A percentile compares a stretch with the other conserved stretches of the same genome.
Evolutionary conservation across 148 eudicot species (phyloP).

Genomic region (Cornus kousa): DNA sequence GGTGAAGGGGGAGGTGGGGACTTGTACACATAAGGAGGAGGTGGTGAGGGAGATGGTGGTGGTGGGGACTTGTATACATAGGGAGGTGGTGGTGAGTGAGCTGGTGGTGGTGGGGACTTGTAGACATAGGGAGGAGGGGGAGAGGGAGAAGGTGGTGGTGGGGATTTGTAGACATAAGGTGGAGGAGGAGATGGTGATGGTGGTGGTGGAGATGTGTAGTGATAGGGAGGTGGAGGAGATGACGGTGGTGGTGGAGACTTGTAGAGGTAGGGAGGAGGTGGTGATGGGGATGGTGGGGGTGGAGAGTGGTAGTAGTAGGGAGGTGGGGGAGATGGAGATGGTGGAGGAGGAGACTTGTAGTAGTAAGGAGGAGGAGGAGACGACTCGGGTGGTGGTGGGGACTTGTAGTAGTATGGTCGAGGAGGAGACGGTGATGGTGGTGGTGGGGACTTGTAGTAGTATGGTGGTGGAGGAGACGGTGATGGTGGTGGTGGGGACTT

Average conservation of each 20-base stretch:
- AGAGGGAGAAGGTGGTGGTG: conserved; percentile 28
- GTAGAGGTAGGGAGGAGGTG: conserved; percentile 22
- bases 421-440: conserved; percentile 20
- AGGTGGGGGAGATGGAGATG: conserved; percentile 27
- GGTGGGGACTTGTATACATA: conserved; percentile 22
- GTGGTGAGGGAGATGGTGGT: conserved; percentile 25
- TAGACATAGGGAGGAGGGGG: conserved; percentile 19
- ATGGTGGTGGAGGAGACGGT: conserved; percentile 14
- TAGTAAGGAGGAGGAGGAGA: conserved; percentile 16
- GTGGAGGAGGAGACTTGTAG: conserved; percentile 29
- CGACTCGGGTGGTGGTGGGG: conserved; percentile 28
- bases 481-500: conserved; percentile 31
- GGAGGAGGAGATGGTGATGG: conserved; percentile 5
- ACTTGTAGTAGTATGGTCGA: conserved; percentile 20
- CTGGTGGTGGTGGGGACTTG: conserved; percentile 38
- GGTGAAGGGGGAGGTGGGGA: conserved; percentile 34
- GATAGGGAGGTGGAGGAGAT: conserved; percentile 21
- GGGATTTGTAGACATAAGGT: conserved; percentile 14
- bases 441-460: conserved; percentile 26
- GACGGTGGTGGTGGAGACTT: conserved; percentile 33
- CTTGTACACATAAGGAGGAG: conserved; percentile 21
- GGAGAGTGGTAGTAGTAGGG: conserved; percentile 18
- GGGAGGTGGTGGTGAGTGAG: conserved; percentile 32
- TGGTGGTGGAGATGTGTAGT: conserved; percentile 40
- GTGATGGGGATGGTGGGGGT: conserved; percentile 16